Evolutionary conservation across 2,329 filamentous ascomycete species (phyloP), one percentile per base, ranked within the genome.

Genomic region (Onygenales sp.): DNA sequence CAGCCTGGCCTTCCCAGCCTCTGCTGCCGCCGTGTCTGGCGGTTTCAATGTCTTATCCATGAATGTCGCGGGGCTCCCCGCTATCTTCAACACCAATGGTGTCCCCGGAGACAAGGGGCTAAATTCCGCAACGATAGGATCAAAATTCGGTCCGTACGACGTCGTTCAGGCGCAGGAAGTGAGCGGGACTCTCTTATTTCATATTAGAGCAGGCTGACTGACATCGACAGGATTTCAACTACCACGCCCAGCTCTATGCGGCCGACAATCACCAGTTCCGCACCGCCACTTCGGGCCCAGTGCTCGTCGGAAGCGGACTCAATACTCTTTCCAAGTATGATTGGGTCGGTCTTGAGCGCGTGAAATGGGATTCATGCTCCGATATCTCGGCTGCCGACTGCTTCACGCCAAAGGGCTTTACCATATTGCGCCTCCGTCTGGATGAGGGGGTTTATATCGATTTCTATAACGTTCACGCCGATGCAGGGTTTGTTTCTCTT

Each of bases 391-490:
- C 74, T 0, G 61, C 65, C 1, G 84, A 87, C 64, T 86, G 84
- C 63, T 68, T 86, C 57, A 86, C 83, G 0, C 84, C 82, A 21
- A 87, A 87, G 66, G 84, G 84, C 11, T 86, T 85, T 65, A 85
- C 82, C 0, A 81, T 82, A 47, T 85, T 86, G 82, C 77, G 82
- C 10, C 66, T 78, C 42, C 67, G 73, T 17, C 59, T 85, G 11
- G 74, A 72, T 7, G 70, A 74, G 37, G 76, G 76, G 13, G 74
- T 81, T 6, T 83, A 78, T 55, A 66, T 84, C 27, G 83, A 86
- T 63, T 70, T 80, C 6, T 86, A 86, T 70, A 86, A 87, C 63
- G 61, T 86, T 6, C 84, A 87, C 63, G 70, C 82, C 1, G 84
- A 87, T 63, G 84, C 84, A 14, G 83, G 82, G 68, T 72, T 27